Base-by-base conservation (phyloP, 2,329 filamentous ascomycete genomes). In the Botryotinia calthae region DNA sequence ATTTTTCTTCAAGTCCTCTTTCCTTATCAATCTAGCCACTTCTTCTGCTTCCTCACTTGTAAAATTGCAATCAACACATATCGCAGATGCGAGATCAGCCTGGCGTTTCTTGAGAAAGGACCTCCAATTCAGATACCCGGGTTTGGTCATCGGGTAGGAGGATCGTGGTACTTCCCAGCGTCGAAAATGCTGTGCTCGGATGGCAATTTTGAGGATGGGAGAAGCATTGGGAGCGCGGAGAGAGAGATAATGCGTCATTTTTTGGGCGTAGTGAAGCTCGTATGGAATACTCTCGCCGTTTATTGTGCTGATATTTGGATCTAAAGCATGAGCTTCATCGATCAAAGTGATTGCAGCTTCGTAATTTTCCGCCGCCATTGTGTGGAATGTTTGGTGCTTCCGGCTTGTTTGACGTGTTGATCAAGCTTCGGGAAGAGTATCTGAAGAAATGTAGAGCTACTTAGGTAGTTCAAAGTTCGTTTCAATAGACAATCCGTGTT, bases 161-260 rank as follows among this genome's bases (percentile, higher is more conserved):
- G 85, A 84, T 66, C 93, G 90, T 0, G 93, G 92, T 1, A 95
- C 88, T 82, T 97, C 92, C 93, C 93, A 97, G 77, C 87, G 90
- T 70, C 90, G 88, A 78, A 97, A 93, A 82, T 97, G 94, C 81
- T 97, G 94, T 18, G 93, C 93, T 76, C 93, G 90, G 76, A 94
- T 91, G 28, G 94, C 94, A 64, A 96, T 85, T 75, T 89, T 89
- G 71, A 97, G 85, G 37, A 88, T 82, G 1, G 90, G 89, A 2
- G 91, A 89, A 1, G 93, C 90, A 42, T 84, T 77, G 0, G 92
- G 89, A 14, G 83, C 82, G 75, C 90, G 88, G 25, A 86, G 82
- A 14, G 84, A 80, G 46, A 97, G 89, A 86, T 92, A 96, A 46
- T 84, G 83, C 68, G 91, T 93, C 91, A 95, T 95, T 82, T 93